Conservation (phyloP, 495 filamentous ascomycete species). For the Xylaria flabelliformis region DNA sequence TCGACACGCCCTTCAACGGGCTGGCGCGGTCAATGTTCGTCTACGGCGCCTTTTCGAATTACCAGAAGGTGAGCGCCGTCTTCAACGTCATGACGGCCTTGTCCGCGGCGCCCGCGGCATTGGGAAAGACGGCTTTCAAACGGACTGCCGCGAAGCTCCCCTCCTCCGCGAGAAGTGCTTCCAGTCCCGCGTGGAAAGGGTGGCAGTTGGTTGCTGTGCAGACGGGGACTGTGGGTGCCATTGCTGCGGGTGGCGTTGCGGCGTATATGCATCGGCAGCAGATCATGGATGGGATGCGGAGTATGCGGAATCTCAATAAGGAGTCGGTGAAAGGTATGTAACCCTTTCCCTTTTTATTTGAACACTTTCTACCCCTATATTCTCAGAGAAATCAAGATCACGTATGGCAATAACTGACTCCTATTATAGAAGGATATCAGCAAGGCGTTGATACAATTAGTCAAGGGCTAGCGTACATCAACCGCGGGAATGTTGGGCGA, state of each 20-base stretch:
- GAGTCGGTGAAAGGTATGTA: conserved; percentile 40
- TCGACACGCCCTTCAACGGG: conserved; percentile 93
- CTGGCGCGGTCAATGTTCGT: conserved; percentile 89
- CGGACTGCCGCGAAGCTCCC: conserved; percentile 34
- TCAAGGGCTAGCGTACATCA: conserved; percentile 57
- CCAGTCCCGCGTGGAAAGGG: conserved; percentile 54
- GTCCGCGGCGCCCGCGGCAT: conserved; percentile 52
- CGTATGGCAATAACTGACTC: background rate
- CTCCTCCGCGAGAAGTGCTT: background rate
- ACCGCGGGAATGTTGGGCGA: conserved; percentile 53
- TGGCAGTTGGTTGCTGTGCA: conserved; percentile 89
- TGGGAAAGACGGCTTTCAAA: conserved; percentile 57
- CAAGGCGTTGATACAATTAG: conserved; percentile 53
- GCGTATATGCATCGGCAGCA: conserved; percentile 81
- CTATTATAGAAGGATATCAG: conserved; percentile 46
- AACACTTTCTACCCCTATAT: background rate
- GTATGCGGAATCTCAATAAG: conserved; percentile 46
- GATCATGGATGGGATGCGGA: conserved; percentile 65
- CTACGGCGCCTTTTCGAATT: conserved; percentile 88
- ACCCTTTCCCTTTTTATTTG: background rate
- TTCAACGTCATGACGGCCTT: conserved; percentile 72
- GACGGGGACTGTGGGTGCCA: conserved; percentile 81
- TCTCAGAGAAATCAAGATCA: background rate
- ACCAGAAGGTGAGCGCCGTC: conserved; percentile 75
- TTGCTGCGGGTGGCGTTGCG: conserved; percentile 88